Conservation (phyloP, 1,284 basidiomycete species). For the Cutaneotrichosporon spelunceum region DNA sequence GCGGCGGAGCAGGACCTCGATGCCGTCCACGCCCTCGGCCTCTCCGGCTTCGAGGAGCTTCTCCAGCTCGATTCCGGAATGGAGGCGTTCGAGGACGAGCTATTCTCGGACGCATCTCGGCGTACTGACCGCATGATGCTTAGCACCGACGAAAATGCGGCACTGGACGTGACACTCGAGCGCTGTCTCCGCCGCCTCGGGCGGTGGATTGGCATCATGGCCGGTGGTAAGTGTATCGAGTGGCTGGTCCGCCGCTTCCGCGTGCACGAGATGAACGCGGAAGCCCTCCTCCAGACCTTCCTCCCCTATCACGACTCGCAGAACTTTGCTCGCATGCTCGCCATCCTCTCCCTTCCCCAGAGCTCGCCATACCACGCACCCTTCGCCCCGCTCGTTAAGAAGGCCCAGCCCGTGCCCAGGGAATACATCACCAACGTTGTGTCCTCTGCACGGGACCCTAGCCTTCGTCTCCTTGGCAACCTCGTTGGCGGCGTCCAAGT, state of each 20-base stretch:
- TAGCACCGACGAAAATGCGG: conserved; percentile 61
- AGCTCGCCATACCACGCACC: conserved; percentile 52
- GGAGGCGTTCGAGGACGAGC: conserved; percentile 58
- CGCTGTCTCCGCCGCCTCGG: conserved; percentile 70
- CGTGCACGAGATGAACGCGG: conserved; percentile 88
- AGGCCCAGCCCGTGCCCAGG: conserved; percentile 67
- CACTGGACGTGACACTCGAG: conserved; percentile 54
- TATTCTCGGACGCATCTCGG: conserved; percentile 82
- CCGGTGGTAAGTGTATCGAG: conserved; percentile 83
- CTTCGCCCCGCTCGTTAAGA: conserved; percentile 70
- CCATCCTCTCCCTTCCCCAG: conserved; percentile 69
- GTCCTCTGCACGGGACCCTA: conserved; percentile 58
- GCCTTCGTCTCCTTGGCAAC: conserved; percentile 60
- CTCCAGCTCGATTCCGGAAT: conserved; percentile 60
- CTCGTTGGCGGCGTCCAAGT: conserved; percentile 42
- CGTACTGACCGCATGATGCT: conserved; percentile 78
- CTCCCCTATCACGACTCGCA: conserved; percentile 92
- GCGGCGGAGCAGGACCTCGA: conserved; percentile 81
- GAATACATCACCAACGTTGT: conserved; percentile 67
- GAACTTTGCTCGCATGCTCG: conserved; percentile 90
- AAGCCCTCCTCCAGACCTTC: conserved; percentile 75
- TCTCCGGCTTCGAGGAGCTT: conserved; percentile 72
- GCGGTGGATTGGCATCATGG: conserved; percentile 74
- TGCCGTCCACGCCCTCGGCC: conserved; percentile 76
- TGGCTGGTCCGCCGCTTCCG: conserved; percentile 92